A percentile compares a stretch with the other conserved stretches of the same genome.
phyloP scores from a whole-genome alignment of 73 alveolate species.

The Stentor coeruleus region DNA sequence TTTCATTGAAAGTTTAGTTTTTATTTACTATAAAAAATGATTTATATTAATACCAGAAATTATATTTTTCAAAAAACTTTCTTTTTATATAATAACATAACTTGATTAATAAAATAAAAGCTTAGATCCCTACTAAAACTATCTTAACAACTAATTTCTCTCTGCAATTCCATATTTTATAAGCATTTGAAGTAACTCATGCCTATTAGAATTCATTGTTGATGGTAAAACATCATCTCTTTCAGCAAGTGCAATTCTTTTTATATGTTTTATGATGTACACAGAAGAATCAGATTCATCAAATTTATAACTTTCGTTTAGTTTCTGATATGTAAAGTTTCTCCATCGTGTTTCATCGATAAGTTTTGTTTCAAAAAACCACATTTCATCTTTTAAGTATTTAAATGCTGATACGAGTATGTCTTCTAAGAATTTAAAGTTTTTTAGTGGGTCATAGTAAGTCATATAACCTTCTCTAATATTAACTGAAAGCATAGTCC shows the following conservation, averaged over 20 bases:
- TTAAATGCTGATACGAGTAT: not conserved
- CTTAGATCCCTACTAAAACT: no score
- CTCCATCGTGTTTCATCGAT: conserved; percentile 18
- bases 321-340: not conserved
- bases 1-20: no score
- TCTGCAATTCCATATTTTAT: no score
- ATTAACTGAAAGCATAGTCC: conserved; percentile 2
- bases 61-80: no score
- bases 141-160: no score
- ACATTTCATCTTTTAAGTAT: not conserved
- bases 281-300: conserved; percentile 14
- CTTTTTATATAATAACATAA: no score
- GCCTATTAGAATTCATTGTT: not conserved
- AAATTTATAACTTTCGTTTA: not conserved
- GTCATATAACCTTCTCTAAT: not conserved
- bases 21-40: no score
- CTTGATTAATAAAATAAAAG: no score
- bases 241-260: not conserved
- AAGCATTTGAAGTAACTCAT: not conserved
- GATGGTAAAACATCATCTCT: not conserved
- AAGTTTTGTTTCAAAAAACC: not conserved
- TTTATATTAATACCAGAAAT: no score
- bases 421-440: not conserved
- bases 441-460: not conserved
- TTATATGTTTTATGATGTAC: not conserved